These are phyloP conservation scores for Torulaspora gathmanii DNA, from an alignment of 805 yeast genomes.

Conservation along the genomic window DNA sequence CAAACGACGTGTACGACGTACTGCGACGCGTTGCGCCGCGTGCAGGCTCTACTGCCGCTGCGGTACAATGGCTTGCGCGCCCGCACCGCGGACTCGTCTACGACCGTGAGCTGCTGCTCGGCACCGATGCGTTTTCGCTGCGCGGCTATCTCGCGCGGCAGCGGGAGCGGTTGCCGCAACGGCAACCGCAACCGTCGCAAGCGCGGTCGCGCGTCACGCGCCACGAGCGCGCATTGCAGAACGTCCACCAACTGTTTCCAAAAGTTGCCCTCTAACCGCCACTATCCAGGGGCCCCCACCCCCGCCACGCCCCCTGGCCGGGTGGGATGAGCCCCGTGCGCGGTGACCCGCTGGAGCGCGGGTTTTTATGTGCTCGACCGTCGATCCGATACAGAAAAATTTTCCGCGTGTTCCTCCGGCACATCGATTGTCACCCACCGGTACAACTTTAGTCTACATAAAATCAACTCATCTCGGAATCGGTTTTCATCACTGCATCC, in stretches of 20 bases:
- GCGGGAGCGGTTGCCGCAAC: background rate
- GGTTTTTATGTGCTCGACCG: background rate
- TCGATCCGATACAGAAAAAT: constrained; percentile 1
- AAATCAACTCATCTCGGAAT: too few relatives aligned
- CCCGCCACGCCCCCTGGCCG: background rate
- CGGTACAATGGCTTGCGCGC: constrained; percentile 58
- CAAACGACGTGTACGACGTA: constrained; percentile 63
- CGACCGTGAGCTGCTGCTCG: constrained; percentile 26
- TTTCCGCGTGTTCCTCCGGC: background rate
- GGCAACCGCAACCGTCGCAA: background rate
- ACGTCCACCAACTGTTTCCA: constrained; percentile 9
- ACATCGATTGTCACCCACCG: too few relatives aligned
- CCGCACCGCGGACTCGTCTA: constrained; percentile 43
- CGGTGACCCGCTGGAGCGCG: background rate
- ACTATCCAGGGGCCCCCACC: background rate
- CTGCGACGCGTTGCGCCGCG: constrained; percentile 26
- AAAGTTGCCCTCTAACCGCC: background rate
- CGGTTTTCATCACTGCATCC: too few relatives aligned
- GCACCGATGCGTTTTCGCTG: constrained; percentile 17
- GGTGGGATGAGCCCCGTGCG: background rate
- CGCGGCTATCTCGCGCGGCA: constrained; percentile 4
- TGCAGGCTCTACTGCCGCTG: constrained; percentile 36
- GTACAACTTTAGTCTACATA: too few relatives aligned
- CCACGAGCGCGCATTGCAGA: constrained; percentile 1
- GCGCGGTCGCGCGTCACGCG: background rate